These are phyloP conservation scores for Volvox africanus DNA, from an alignment of 139 green algal genomes.

Conservation along the genomic window DNA sequence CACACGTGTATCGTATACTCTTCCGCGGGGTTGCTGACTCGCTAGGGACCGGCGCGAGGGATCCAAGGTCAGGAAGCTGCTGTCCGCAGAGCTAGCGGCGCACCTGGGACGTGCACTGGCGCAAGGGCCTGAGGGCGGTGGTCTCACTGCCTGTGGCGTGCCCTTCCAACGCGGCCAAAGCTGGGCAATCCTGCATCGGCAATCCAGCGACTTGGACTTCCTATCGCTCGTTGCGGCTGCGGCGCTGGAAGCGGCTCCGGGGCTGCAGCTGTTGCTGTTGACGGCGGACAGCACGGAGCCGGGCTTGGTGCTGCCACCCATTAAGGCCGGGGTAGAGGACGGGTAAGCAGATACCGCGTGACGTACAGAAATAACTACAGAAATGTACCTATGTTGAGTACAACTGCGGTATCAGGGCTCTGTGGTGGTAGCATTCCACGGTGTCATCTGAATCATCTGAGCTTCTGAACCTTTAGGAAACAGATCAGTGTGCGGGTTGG, in stretches of 20 bases:
- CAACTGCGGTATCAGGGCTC: no score
- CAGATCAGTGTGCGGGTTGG: no score
- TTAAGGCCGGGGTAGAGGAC: conserved; percentile 22
- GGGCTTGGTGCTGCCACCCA: background rate
- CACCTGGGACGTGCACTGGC: conserved; percentile 9
- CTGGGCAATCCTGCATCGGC: conserved; percentile 35
- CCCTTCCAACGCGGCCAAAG: background rate
- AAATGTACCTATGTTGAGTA: no score
- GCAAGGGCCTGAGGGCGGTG: background rate
- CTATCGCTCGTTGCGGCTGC: background rate
- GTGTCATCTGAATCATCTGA: no score
- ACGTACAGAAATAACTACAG: no score
- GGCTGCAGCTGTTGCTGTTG: conserved; percentile 30
- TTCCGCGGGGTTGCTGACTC: background rate
- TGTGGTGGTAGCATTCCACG: no score
- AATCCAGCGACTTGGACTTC: conserved; percentile 18
- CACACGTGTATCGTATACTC: no score
- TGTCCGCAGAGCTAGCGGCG: conserved; percentile 19
- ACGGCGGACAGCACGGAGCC: conserved; percentile 35
- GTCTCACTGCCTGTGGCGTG: background rate
- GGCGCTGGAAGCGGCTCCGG: conserved; percentile 17
- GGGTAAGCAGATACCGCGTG: background rate
- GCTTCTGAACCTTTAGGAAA: no score
- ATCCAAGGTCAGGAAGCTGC: conserved; percentile 33
- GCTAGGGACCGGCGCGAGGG: conserved; percentile 35